A percentile compares a stretch with the other conserved stretches of the same genome.
These are phyloP conservation scores for Apiospora koreana DNA, from an alignment of 2,329 filamentous ascomycete genomes.

Conservation along the genomic window DNA sequence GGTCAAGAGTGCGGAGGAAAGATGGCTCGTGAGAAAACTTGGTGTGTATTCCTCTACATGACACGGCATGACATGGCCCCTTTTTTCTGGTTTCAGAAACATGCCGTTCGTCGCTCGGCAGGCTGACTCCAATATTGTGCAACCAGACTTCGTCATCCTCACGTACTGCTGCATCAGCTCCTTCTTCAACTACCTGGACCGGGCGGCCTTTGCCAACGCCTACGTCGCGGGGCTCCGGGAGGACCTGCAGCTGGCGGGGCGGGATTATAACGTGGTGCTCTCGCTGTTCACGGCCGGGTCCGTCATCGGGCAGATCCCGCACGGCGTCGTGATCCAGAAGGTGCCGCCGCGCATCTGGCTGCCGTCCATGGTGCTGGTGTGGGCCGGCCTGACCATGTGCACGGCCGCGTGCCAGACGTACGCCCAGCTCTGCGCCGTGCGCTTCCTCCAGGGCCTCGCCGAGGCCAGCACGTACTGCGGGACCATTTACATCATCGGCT, in stretches of 20 bases:
- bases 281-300: slow-evolving; percentile 35
- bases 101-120: background rate
- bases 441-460: slow-evolving; percentile 44
- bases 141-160: slow-evolving; percentile 34
- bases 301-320: slow-evolving; percentile 43
- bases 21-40: slow-evolving; percentile 30
- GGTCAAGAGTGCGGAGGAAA: slow-evolving; percentile 23
- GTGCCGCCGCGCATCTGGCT: slow-evolving; percentile 49
- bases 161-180: slow-evolving; percentile 37
- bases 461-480: slow-evolving; percentile 50
- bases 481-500: slow-evolving; percentile 50
- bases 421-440: slow-evolving; percentile 37
- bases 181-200: slow-evolving; percentile 43
- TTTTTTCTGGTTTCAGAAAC: background rate
- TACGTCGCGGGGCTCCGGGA: slow-evolving; percentile 41
- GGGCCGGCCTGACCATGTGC: slow-evolving; percentile 45
- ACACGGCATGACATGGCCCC: background rate
- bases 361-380: slow-evolving; percentile 46
- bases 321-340: slow-evolving; percentile 47
- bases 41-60: slow-evolving; percentile 19
- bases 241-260: slow-evolving; percentile 39
- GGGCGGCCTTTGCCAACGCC: slow-evolving; percentile 43
- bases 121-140: background rate
- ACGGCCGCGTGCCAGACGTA: slow-evolving; percentile 32
- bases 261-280: slow-evolving; percentile 38